Evolutionary conservation across 2,329 filamentous ascomycete species (phyloP).

Genomic region (Hypoxylon sp.): DNA sequence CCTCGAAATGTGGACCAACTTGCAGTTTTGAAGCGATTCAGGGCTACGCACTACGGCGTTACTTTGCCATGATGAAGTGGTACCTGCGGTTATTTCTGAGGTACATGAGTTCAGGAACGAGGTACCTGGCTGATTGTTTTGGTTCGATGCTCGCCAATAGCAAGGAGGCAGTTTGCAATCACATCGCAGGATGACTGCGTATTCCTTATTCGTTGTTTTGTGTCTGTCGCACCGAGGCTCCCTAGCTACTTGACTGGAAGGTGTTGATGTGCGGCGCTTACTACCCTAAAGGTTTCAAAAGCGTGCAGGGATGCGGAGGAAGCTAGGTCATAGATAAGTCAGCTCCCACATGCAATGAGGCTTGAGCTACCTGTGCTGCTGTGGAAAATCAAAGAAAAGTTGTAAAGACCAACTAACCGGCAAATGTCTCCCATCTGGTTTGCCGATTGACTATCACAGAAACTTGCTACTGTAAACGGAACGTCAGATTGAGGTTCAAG

Average conservation of each 20-base stretch:
- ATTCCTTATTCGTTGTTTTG: constrained; percentile 4
- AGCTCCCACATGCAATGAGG: constrained; percentile 31
- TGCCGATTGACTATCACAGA: constrained; percentile 7
- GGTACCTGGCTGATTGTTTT: constrained; percentile 11
- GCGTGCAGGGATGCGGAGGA: constrained; percentile 24
- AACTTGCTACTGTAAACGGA: neutral
- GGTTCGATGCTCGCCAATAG: neutral
- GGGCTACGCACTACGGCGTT: constrained; percentile 38
- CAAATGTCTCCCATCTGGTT: neutral
- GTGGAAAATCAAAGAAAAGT: constrained; percentile 30
- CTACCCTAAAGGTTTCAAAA: constrained; percentile 24
- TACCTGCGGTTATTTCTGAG: constrained; percentile 43
- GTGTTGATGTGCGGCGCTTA: constrained; percentile 32
- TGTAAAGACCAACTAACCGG: neutral
- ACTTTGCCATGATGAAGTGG: constrained; percentile 30
- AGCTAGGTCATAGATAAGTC: constrained; percentile 37
- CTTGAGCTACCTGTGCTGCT: constrained; percentile 21
- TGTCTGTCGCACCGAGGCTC: constrained; percentile 28
- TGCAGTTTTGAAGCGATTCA: constrained; percentile 47
- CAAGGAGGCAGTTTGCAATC: constrained; percentile 20
- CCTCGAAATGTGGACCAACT: constrained; percentile 44
- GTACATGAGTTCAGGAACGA: constrained; percentile 34
- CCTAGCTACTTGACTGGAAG: constrained; percentile 14
- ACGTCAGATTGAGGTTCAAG: constrained; percentile 7
- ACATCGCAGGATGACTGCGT: neutral